Base-by-base conservation (phyloP, 495 filamentous ascomycete genomes). In the Xylaria longipes region DNA sequence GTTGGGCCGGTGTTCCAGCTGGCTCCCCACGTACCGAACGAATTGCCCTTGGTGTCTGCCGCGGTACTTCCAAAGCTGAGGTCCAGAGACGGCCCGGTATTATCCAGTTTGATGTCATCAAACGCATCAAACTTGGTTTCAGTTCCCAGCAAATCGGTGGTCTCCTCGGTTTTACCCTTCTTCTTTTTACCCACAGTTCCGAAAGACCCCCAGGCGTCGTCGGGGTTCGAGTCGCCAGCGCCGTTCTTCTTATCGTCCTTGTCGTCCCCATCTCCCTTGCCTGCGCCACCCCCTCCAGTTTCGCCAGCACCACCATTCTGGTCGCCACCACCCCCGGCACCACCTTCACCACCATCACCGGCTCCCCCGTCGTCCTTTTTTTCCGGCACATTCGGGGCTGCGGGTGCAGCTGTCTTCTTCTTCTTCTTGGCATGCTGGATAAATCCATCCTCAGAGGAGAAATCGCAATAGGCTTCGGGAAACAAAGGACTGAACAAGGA, bases 51-150 rank as follows among this genome's bases (percentile, higher is more conserved):
- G 41, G 71, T 70, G 12, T 79, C 79, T 11, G 73, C 57, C 22
- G 73, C 66, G 31, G n/a, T 62, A 29, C 33, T 70, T 41, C 69
- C 75, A 72, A 80, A 83, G 70, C 74, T 80, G 8, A 82, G 48
- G 68, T 83, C 81, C 25, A 82, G 65, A 25, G 79, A 80, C n/a
- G 79, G 76, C n/a, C 72, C 80, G 4, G 76, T 75, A 73, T 83
- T 82, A 69, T 85, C 80, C 43, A 87, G 72, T 63, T 87, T 86
- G 74, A 87, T 84, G 6, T 88, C 84, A 45, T 87, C 74, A 62
- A 88, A 85, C 25, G 77, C 62, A 39, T 84, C 80, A 56, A 81
- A 73, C 62, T 75, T 78, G 46, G 46, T 62, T 71, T 66, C 45
- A 43, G 46, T 29, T 57, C 65, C 72, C 37, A 56, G 71, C 63